Conservation (phyloP, 2,329 filamentous ascomycete species). For the Cephalotrichum gorgonifer region DNA sequence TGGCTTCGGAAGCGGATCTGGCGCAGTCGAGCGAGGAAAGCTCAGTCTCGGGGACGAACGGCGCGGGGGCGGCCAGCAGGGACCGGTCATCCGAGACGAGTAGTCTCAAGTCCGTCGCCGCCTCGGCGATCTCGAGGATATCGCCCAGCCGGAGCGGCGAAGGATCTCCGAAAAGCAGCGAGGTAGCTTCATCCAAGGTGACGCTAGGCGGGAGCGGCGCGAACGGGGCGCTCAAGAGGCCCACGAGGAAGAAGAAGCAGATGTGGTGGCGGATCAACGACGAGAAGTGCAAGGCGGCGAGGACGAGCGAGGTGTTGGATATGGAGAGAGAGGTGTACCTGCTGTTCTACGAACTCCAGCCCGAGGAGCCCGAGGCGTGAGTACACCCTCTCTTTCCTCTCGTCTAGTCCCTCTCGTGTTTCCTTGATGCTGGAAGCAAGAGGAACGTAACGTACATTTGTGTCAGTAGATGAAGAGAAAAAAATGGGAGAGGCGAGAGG, state of each 20-base stretch:
- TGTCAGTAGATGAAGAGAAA: too few species aligned
- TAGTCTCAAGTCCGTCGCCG: constrained; percentile 46
- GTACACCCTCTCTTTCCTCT: neutral
- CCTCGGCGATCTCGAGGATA: constrained; percentile 40
- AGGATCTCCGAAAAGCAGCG: constrained; percentile 14
- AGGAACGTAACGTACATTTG: too few species aligned
- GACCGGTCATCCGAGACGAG: constrained; percentile 38
- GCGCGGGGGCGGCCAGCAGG: constrained; percentile 23
- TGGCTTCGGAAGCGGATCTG: neutral
- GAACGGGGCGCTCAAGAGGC: constrained; percentile 1
- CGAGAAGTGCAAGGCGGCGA: constrained; percentile 90
- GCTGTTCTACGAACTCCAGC: constrained; percentile 84
- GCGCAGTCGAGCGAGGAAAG: neutral
- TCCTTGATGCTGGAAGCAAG: too few species aligned
- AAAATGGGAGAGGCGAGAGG: too few species aligned
- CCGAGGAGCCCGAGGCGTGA: neutral
- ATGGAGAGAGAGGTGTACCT: constrained; percentile 97
- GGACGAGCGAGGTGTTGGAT: constrained; percentile 77
- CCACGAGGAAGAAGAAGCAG: constrained; percentile 46
- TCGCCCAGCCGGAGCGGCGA: constrained; percentile 24
- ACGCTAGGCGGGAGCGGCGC: neutral
- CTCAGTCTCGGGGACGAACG: constrained; percentile 1
- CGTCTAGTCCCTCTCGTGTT: too few species aligned
- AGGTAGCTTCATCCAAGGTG: constrained; percentile 4
- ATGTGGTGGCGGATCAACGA: constrained; percentile 97